Evolutionary conservation across 495 filamentous ascomycete genomes (phyloP).

Genomic region (Lasiosphaeria hispida): DNA sequence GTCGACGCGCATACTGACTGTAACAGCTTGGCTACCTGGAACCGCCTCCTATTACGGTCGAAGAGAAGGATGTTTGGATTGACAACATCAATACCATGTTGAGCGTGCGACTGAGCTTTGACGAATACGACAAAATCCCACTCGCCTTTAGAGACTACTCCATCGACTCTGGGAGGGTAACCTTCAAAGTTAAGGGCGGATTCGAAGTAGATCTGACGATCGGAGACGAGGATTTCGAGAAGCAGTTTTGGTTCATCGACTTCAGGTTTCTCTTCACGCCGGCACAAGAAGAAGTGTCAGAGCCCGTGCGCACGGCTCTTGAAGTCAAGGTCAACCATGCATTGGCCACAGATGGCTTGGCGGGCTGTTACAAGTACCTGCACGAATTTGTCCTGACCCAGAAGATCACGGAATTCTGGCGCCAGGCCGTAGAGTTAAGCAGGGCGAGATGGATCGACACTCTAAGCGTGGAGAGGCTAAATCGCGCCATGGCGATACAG

Average conservation of each 20-base stretch:
- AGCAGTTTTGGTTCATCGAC: constrained; percentile 90
- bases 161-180: constrained; percentile 76
- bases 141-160: constrained; percentile 66
- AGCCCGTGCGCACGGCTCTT: constrained; percentile 58
- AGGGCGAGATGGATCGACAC: constrained; percentile 70
- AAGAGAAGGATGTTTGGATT: constrained; percentile 64
- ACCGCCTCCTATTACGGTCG: constrained; percentile 64
- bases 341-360: constrained; percentile 62
- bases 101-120: constrained; percentile 71
- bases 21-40: constrained; percentile 70
- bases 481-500: constrained; percentile 77
- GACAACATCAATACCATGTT: constrained; percentile 80
- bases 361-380: constrained; percentile 76
- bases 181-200: constrained; percentile 76
- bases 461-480: constrained; percentile 69
- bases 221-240: constrained; percentile 71
- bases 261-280: constrained; percentile 82
- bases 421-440: constrained; percentile 69
- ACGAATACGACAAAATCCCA: constrained; percentile 77
- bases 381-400: constrained; percentile 83
- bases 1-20: constrained; percentile 20
- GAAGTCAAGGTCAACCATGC: constrained; percentile 68
- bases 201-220: constrained; percentile 93
- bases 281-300: constrained; percentile 55
- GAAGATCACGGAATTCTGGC: constrained; percentile 75